phyloP scores from a whole-genome alignment of 2,329 filamentous ascomycete species.

The Ophioceras dolichostomum region DNA sequence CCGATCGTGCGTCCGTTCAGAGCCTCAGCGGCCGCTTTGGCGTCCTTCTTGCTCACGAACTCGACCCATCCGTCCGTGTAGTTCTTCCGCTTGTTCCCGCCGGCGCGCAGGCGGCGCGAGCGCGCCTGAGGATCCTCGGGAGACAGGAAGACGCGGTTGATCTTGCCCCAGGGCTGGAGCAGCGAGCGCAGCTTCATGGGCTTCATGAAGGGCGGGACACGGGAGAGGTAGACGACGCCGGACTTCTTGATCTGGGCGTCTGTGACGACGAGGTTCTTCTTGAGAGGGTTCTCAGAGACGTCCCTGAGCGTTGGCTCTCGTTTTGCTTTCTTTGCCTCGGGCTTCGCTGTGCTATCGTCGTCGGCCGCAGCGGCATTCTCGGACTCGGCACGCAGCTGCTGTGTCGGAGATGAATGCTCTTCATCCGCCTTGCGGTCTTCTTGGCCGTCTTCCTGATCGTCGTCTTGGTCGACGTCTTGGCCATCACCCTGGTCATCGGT shows the following conservation, averaged over 20 bases:
- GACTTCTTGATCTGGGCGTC: slow-evolving; percentile 57
- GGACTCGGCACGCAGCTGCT: too few relatives aligned
- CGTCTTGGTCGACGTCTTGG: slow-evolving; percentile 11
- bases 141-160: slow-evolving; percentile 69
- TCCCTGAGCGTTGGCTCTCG: slow-evolving; percentile 23
- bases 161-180: slow-evolving; percentile 60
- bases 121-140: slow-evolving; percentile 61
- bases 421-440: background rate
- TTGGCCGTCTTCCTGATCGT: slow-evolving; percentile 16
- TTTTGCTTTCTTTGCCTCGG: slow-evolving; percentile 11
- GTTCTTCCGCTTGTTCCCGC: slow-evolving; percentile 74
- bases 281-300: slow-evolving; percentile 38
- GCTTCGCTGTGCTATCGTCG: slow-evolving; percentile 4
- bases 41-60: slow-evolving; percentile 63
- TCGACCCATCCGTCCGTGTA: slow-evolving; percentile 83
- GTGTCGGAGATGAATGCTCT: background rate
- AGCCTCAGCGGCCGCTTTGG: slow-evolving; percentile 62
- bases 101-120: slow-evolving; percentile 52
- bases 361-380: background rate
- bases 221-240: slow-evolving; percentile 72
- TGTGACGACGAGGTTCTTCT: slow-evolving; percentile 56
- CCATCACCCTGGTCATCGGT: slow-evolving; percentile 20
- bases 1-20: slow-evolving; percentile 70
- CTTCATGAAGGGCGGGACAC: slow-evolving; percentile 83
- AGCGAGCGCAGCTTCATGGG: slow-evolving; percentile 64